phyloP scores from a whole-genome alignment of 371 early-diverging fungal genomes.

The Lichtheimia ornata region DNA sequence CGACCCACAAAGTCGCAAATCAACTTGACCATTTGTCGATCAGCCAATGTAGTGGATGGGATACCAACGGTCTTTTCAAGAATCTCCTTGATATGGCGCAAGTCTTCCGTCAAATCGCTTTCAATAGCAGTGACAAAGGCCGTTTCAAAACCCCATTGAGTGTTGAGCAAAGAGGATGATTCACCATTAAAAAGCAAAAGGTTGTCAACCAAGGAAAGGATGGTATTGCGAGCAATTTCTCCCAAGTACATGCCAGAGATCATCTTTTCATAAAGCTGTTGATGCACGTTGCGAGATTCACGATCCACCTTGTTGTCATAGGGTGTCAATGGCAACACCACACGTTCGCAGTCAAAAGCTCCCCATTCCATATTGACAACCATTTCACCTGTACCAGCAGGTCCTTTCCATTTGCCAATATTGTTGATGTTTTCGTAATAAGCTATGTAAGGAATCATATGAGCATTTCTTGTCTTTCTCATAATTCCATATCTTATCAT shows the following conservation, averaged over 20 bases:
- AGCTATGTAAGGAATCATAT: slow-evolving; percentile 8
- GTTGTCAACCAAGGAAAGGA: slow-evolving; percentile 67
- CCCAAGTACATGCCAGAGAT: slow-evolving; percentile 85
- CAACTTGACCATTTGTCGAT: slow-evolving; percentile 80
- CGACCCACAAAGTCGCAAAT: slow-evolving; percentile 84
- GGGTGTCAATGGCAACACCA: slow-evolving; percentile 65
- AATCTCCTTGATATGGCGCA: slow-evolving; percentile 68
- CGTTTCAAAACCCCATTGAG: slow-evolving; percentile 84
- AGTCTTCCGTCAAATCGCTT: slow-evolving; percentile 67
- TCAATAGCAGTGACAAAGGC: slow-evolving; percentile 91
- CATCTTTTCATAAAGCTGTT: slow-evolving; percentile 78
- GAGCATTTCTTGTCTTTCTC: neutral
- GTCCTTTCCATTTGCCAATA: slow-evolving; percentile 67
- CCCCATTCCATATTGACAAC: slow-evolving; percentile 74
- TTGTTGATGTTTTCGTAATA: slow-evolving; percentile 79
- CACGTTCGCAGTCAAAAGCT: slow-evolving; percentile 66
- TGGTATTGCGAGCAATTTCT: slow-evolving; percentile 72
- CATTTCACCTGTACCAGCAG: slow-evolving; percentile 44
- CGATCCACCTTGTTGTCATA: slow-evolving; percentile 70
- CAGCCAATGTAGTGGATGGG: slow-evolving; percentile 68
- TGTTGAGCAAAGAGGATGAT: slow-evolving; percentile 68
- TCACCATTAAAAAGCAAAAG: slow-evolving; percentile 52
- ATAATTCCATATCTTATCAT: slow-evolving; percentile 42
- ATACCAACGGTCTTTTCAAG: slow-evolving; percentile 75
- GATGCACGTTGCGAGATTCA: slow-evolving; percentile 59